These are phyloP conservation scores for Colletotrichum acutatum DNA, from an alignment of 2,329 filamentous ascomycete genomes.

Conservation along the genomic window DNA sequence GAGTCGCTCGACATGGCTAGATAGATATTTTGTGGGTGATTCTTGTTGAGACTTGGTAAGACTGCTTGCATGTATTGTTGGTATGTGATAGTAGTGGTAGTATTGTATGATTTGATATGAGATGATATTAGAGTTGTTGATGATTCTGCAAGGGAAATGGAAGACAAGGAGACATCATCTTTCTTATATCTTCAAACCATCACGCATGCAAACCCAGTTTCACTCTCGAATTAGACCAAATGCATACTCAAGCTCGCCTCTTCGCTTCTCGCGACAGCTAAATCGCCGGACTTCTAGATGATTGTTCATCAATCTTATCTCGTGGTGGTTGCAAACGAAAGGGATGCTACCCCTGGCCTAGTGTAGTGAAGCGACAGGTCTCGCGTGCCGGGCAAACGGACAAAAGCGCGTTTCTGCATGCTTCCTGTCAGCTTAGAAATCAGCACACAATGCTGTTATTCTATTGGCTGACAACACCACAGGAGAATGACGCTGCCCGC, in stretches of 20 bases:
- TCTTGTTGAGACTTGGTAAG: too few species aligned
- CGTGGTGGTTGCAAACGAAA: neutral
- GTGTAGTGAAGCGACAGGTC: neutral
- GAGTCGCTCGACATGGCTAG: neutral
- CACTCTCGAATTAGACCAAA: neutral
- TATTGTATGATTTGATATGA: neutral
- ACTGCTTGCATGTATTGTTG: neutral
- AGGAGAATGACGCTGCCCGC: neutral
- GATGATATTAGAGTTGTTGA: neutral
- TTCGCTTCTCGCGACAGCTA: neutral
- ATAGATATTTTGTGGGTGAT: neutral
- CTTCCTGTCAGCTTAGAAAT: neutral
- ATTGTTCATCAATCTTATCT: neutral
- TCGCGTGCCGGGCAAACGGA: neutral
- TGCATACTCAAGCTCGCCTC: neutral
- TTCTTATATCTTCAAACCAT: neutral
- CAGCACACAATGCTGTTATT: neutral
- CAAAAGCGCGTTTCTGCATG: neutral
- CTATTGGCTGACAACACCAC: neutral
- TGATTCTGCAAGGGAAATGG: too few species aligned
- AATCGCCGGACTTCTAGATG: neutral
- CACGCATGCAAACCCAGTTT: neutral
- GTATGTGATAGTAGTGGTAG: neutral
- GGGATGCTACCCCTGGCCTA: neutral
- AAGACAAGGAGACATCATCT: neutral